phyloP scores from a whole-genome alignment of 2,329 filamentous ascomycete species.

The Amphichorda felina region DNA sequence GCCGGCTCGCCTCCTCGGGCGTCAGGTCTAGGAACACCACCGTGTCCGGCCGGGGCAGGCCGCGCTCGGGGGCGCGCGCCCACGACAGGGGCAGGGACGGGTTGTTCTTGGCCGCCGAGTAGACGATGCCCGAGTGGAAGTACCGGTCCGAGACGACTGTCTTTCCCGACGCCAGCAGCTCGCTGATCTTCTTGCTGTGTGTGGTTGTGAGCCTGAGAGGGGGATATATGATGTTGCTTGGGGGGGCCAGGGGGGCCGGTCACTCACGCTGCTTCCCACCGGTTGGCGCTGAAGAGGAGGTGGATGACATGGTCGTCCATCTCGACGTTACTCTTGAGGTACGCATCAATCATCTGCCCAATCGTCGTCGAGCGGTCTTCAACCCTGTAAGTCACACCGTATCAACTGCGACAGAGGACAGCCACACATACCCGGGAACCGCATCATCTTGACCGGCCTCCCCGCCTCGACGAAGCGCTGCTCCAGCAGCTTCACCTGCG shows the following conservation, averaged over 20 bases:
- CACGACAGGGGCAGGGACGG: constrained; percentile 59
- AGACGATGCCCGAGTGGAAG: constrained; percentile 89
- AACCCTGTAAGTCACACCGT: too few species aligned
- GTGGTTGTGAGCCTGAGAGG: not conserved
- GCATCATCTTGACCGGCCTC: constrained; percentile 36
- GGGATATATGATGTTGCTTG: not conserved
- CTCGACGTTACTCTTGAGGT: constrained; percentile 59
- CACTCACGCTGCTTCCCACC: constrained; percentile 64
- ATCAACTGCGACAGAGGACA: not conserved
- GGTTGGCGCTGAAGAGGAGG: constrained; percentile 79
- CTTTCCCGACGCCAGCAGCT: constrained; percentile 49
- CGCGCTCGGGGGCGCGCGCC: constrained; percentile 76
- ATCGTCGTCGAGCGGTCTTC: constrained; percentile 58
- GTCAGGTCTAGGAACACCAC: constrained; percentile 81
- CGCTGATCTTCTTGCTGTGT: constrained; percentile 35
- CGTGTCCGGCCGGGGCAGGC: constrained; percentile 76
- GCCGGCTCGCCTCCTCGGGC: constrained; percentile 55
- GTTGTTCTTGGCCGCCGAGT: constrained; percentile 78
- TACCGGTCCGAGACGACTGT: constrained; percentile 86
- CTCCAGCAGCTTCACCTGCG: constrained; percentile 65
- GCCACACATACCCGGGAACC: constrained; percentile 37
- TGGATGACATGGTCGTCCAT: constrained; percentile 86
- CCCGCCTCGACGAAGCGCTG: constrained; percentile 37
- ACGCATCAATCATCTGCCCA: constrained; percentile 76
- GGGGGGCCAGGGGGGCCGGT: too few species aligned